Evolutionary conservation across 2,329 filamentous ascomycete species (phyloP).

Genomic region (Cryphonectria japonica): DNA sequence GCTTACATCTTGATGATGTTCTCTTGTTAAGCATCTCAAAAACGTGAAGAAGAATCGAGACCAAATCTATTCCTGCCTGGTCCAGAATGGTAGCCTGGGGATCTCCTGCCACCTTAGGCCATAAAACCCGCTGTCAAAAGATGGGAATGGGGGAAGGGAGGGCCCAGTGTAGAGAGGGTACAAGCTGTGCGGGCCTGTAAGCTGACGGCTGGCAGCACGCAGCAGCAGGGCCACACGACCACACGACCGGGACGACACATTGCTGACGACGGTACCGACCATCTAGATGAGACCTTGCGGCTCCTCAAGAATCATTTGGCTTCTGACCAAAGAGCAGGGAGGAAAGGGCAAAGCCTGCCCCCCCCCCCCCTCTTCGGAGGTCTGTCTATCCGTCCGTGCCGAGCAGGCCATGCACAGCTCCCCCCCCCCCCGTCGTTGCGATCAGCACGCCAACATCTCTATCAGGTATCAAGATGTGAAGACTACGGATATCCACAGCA

Average conservation of each 20-base stretch:
- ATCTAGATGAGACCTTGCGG: slow-evolving; percentile 5
- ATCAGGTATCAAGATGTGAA: background rate
- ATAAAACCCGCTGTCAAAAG: background rate
- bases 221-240: background rate
- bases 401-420: background rate
- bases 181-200: background rate
- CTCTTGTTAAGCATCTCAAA: background rate
- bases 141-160: background rate
- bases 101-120: background rate
- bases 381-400: background rate
- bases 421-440: background rate
- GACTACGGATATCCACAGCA: background rate
- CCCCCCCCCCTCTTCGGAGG: background rate
- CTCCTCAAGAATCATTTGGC: background rate
- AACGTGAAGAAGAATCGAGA: too few species aligned
- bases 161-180: background rate
- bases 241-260: background rate
- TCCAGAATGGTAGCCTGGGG: too few species aligned
- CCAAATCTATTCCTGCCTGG: background rate
- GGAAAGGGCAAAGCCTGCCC: background rate
- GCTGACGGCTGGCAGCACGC: slow-evolving; percentile 13
- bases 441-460: background rate
- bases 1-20: background rate
- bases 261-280: background rate
- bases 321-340: background rate